Conservation (phyloP, 805 yeast genomes). For the Cyberlindnera mycetangii region DNA sequence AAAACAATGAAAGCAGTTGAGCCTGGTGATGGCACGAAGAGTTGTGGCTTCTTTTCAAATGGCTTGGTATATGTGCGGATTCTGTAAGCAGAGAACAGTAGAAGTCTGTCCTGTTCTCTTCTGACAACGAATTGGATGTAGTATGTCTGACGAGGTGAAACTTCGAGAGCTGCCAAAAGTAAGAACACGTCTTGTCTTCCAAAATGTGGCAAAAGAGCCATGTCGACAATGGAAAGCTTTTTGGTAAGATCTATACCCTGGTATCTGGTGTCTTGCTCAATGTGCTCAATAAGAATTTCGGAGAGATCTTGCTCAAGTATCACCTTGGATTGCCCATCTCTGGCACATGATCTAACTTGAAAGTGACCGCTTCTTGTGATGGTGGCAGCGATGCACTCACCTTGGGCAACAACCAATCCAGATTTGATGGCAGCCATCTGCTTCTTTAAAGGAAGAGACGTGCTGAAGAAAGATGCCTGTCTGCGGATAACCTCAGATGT, state of each 20-base stretch:
- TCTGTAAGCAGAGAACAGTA: slow-evolving; percentile 63
- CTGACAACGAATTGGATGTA: slow-evolving; percentile 54
- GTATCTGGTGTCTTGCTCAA: slow-evolving; percentile 39
- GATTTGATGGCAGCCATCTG: slow-evolving; percentile 57
- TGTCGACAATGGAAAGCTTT: slow-evolving; percentile 57
- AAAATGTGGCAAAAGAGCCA: slow-evolving; percentile 45
- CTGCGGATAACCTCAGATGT: slow-evolving; percentile 25
- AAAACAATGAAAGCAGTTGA: slow-evolving; percentile 59
- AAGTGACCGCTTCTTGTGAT: slow-evolving; percentile 44
- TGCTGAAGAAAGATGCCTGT: slow-evolving; percentile 35
- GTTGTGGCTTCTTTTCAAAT: slow-evolving; percentile 38
- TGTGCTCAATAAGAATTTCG: slow-evolving; percentile 36
- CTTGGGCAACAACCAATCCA: slow-evolving; percentile 50
- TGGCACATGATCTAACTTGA: slow-evolving; percentile 46
- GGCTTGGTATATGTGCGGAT: slow-evolving; percentile 45
- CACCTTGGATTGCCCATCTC: slow-evolving; percentile 40
- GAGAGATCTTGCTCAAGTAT: slow-evolving; percentile 36
- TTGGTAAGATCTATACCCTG: slow-evolving; percentile 38
- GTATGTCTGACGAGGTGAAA: slow-evolving; percentile 29
- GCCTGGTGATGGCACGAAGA: slow-evolving; percentile 57
- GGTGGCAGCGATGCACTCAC: slow-evolving; percentile 41
- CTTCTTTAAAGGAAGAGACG: slow-evolving; percentile 28
- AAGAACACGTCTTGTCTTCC: slow-evolving; percentile 41
- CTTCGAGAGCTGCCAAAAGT: slow-evolving; percentile 40
- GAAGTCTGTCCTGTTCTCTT: slow-evolving; percentile 47